A percentile compares a stretch with the other conserved stretches of the same genome.
phyloP scores from a whole-genome alignment of 176 grass and related monocot species.

The Carex myosuroides region DNA sequence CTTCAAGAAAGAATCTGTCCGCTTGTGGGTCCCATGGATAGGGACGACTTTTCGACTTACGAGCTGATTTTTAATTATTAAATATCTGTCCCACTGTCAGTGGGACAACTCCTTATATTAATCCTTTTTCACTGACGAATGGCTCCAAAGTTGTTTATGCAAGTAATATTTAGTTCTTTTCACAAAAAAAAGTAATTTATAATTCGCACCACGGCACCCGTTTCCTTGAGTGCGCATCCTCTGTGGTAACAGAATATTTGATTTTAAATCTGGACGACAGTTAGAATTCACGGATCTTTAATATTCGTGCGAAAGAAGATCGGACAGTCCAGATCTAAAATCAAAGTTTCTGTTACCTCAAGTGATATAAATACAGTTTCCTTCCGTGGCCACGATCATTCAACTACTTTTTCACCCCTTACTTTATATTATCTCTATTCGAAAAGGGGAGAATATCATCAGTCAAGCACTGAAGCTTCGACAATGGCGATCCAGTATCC shows the following conservation, averaged over 20 bases:
- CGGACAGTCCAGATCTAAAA: too few species aligned
- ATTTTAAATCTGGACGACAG: too few species aligned
- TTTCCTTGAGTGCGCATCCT: not conserved
- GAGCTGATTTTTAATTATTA: too few species aligned
- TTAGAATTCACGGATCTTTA: too few species aligned
- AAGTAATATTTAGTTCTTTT: too few species aligned
- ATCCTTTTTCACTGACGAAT: not conserved
- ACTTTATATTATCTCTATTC: not conserved
- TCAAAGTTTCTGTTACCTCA: too few species aligned
- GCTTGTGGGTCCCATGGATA: not conserved
- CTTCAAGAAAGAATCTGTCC: not conserved
- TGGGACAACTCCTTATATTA: not conserved
- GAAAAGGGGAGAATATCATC: not conserved
- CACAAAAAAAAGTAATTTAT: not conserved
- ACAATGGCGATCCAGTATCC: conserved; percentile 18
- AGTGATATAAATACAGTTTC: too few species aligned
- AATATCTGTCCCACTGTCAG: not conserved
- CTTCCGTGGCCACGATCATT: not conserved
- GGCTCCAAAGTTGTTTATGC: not conserved
- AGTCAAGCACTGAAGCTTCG: not conserved
- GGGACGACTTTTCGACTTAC: too few species aligned
- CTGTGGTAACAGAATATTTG: too few species aligned
- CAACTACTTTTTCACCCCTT: not conserved
- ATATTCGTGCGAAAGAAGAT: too few species aligned
- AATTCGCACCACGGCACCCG: not conserved